These are phyloP conservation scores for Phytophthora tubulina DNA, from an alignment of 352 stramenopile genomes.

Conservation along the genomic window DNA sequence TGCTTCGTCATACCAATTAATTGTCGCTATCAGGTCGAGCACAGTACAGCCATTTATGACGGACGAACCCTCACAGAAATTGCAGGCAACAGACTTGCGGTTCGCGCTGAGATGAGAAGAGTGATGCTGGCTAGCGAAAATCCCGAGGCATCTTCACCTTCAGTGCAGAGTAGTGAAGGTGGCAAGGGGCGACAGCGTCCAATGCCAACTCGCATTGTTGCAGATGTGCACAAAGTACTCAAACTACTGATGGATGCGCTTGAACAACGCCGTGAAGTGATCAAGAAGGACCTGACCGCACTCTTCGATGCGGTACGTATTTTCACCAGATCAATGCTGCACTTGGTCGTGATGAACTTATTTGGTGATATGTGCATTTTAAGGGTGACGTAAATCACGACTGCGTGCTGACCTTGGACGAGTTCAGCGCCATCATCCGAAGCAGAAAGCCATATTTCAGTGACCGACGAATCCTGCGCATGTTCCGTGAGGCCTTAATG, in stretches of 20 bases:
- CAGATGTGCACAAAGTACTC: constrained; percentile 67
- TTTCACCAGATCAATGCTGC: background rate
- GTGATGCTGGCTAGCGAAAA: constrained; percentile 57
- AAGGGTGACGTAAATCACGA: constrained; percentile 81
- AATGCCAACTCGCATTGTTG: constrained; percentile 56
- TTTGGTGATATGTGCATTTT: no score
- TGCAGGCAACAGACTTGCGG: constrained; percentile 68
- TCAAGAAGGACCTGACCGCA: constrained; percentile 56
- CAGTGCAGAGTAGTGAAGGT: constrained; percentile 13
- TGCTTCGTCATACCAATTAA: background rate
- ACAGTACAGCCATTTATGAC: constrained; percentile 72
- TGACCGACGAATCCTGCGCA: constrained; percentile 73
- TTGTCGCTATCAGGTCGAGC: constrained; percentile 54
- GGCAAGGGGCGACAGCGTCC: constrained; percentile 19
- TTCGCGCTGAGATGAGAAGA: constrained; percentile 77
- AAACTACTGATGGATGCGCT: constrained; percentile 66
- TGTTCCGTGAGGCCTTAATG: constrained; percentile 83
- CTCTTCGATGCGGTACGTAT: constrained; percentile 64
- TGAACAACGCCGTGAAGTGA: constrained; percentile 63
- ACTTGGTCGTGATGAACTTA: background rate
- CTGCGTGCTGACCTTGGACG: constrained; percentile 70
- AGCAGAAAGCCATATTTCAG: constrained; percentile 66
- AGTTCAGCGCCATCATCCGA: constrained; percentile 77
- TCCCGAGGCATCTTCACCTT: constrained; percentile 1
- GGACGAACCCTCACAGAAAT: constrained; percentile 60